Evolutionary conservation across 345 rosid genomes (phyloP).

Genomic region (Hevea brasiliensis): DNA sequence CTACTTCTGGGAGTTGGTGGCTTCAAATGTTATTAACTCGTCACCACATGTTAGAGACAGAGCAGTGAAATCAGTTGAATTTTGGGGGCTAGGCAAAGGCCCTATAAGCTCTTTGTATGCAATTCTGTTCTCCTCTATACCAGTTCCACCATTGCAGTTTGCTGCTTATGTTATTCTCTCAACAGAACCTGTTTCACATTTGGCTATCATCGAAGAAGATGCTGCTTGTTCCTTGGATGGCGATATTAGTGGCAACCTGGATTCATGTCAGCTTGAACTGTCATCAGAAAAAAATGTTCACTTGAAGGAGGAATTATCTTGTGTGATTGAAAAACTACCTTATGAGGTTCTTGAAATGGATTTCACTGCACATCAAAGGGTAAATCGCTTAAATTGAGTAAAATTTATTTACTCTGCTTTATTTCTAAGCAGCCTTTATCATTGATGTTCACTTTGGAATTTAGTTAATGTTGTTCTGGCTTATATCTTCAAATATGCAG

Average conservation of each 20-base stretch:
- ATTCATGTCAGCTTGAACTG: constrained; percentile 36
- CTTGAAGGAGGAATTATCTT: constrained; percentile 66
- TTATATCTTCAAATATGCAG: constrained; percentile 39
- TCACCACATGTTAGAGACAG: constrained; percentile 63
- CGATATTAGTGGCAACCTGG: constrained; percentile 41
- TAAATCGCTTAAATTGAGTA: constrained; percentile 33
- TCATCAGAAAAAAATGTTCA: constrained; percentile 56
- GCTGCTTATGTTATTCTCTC: constrained; percentile 86
- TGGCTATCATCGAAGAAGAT: constrained; percentile 63
- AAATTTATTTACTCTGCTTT: constrained; percentile 15
- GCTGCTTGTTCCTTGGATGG: constrained; percentile 29
- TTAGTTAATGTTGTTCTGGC: background rate
- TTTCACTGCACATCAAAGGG: constrained; percentile 67
- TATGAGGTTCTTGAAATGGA: constrained; percentile 70
- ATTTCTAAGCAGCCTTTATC: background rate
- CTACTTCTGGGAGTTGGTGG: constrained; percentile 82
- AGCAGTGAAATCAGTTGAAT: constrained; percentile 83
- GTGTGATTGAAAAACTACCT: constrained; percentile 65
- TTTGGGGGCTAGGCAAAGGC: constrained; percentile 87
- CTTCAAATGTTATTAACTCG: constrained; percentile 58
- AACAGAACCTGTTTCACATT: constrained; percentile 65
- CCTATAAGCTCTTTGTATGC: constrained; percentile 79
- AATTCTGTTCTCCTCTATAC: constrained; percentile 66
- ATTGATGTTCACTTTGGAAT: background rate
- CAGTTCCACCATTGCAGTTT: constrained; percentile 65